These are phyloP conservation scores for Penicillium sp. DNA, from an alignment of 2,329 filamentous ascomycete species.

Conservation along the genomic window DNA sequence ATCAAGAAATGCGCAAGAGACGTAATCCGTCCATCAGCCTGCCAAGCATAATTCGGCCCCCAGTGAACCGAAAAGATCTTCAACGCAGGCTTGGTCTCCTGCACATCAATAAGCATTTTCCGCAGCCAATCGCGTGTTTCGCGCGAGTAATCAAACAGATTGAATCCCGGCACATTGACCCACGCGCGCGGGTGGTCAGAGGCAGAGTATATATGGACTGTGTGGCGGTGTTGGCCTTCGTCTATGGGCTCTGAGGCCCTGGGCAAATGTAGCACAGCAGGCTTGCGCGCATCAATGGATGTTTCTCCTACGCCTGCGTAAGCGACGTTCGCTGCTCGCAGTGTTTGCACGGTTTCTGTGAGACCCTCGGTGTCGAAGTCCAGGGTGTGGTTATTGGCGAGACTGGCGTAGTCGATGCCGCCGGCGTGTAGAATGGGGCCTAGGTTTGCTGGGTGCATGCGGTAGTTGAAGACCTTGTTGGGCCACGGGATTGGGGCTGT, in stretches of 20 bases:
- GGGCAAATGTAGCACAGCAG: conserved; percentile 29
- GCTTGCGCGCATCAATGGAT: conserved; percentile 27
- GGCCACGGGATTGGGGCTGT: conserved; percentile 35
- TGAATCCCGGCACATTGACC: conserved; percentile 33
- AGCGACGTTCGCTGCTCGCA: conserved; percentile 25
- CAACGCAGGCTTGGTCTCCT: conserved; percentile 18
- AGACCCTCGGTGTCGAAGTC: conserved; percentile 38
- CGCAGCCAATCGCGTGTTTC: conserved; percentile 24
- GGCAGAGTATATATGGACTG: conserved; percentile 36
- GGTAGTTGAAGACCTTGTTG: conserved; percentile 41
- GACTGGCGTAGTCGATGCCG: conserved; percentile 32
- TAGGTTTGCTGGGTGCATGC: conserved; percentile 41
- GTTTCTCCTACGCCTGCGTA: conserved; percentile 35
- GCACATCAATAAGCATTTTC: background rate
- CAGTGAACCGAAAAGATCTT: conserved; percentile 42
- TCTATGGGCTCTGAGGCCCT: background rate
- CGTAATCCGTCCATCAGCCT: conserved; percentile 30
- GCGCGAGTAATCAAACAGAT: conserved; percentile 37
- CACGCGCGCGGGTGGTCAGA: conserved; percentile 39
- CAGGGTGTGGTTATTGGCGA: conserved; percentile 43
- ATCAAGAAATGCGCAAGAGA: conserved; percentile 40
- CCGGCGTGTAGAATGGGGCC: conserved; percentile 30
- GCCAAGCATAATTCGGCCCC: conserved; percentile 43
- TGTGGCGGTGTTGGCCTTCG: background rate
- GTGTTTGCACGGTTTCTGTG: conserved; percentile 32